Evolutionary conservation across 768 basidiomycete genomes (phyloP), one percentile per base, ranked within the genome.

Genomic region (Boletus patriciae): DNA sequence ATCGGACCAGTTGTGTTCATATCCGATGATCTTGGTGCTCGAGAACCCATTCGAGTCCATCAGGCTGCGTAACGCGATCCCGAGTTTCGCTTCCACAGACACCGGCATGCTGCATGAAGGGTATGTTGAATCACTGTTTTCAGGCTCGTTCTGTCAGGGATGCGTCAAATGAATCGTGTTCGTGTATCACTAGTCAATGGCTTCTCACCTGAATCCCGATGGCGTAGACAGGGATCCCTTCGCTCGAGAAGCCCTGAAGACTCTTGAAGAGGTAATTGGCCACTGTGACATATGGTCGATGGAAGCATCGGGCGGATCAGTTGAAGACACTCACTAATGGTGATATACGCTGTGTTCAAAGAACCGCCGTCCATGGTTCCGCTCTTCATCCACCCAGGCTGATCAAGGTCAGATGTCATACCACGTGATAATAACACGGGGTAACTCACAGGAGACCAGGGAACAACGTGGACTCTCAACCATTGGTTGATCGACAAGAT

Each of bases 321-420:
- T 12, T 41, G 29, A n/a, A 38, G 10, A 23, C 9, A 72, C 83
- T 57, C 58, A 88, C 84, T 85, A 0, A 72, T 66, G 40, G 66
- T 67, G 38, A 80, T 70, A 54, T 82, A 83, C 44, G 75, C 71
- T 0, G 81, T 77, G 29, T 77, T 62, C 50, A 90, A 67, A 13
- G 78, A 80, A 33, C 87, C 88, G 2, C 88, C 88, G 27, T 83
- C 76, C 85, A 89, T 88, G 1, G 81, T 80, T 54, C 78, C 83
- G 46, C 73, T 75, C 70, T 91, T 91, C 87, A 90, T 89, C 89
- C 90, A 92, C 5, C 74, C 86, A 11, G 90, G 89, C 87, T 90
- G 54, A 40, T 44, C 23, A 34, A 1, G 5, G 16, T 57, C 50
- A 59, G 43, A 25, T 56, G 18, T 41, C 31, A 7, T 6, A 34